These are phyloP conservation scores for Teunomyces cretensis DNA, from an alignment of 805 yeast species.

Conservation along the genomic window DNA sequence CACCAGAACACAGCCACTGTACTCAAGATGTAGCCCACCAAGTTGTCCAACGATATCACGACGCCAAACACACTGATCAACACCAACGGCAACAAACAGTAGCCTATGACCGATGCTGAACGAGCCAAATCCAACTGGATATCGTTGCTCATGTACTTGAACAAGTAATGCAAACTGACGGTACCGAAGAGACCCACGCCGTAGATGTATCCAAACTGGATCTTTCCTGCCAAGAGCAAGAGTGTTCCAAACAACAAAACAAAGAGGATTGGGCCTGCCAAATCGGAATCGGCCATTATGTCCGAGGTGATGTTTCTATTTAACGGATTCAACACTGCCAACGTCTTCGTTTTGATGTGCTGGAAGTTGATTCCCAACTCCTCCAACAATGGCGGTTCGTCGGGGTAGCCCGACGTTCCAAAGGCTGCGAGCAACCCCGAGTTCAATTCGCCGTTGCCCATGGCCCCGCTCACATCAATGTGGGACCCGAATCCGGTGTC, in stretches of 20 bases:
- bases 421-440: constrained; percentile 88
- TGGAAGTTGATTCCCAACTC: constrained; percentile 91
- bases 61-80: constrained; percentile 72
- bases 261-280: constrained; percentile 93
- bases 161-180: constrained; percentile 74
- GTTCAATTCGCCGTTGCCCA: constrained; percentile 52
- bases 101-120: constrained; percentile 91
- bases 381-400: constrained; percentile 90
- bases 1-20: constrained; percentile 80
- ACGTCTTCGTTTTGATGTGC: constrained; percentile 81
- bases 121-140: constrained; percentile 57
- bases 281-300: constrained; percentile 80
- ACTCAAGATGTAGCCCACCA: constrained; percentile 69
- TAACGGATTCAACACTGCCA: constrained; percentile 81
- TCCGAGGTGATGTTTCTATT: constrained; percentile 62
- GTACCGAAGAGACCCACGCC: constrained; percentile 95
- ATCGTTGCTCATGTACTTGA: constrained; percentile 80
- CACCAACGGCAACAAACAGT: constrained; percentile 89
- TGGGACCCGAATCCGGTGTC: constrained; percentile 35
- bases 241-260: constrained; percentile 84
- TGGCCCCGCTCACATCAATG: constrained; percentile 40
- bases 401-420: constrained; percentile 89
- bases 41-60: constrained; percentile 64
- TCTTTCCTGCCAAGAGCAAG: constrained; percentile 82
- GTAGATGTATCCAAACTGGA: constrained; percentile 94